Base-by-base conservation (phyloP, 1,284 basidiomycete species). In the Thecaphora thlaspeos region DNA sequence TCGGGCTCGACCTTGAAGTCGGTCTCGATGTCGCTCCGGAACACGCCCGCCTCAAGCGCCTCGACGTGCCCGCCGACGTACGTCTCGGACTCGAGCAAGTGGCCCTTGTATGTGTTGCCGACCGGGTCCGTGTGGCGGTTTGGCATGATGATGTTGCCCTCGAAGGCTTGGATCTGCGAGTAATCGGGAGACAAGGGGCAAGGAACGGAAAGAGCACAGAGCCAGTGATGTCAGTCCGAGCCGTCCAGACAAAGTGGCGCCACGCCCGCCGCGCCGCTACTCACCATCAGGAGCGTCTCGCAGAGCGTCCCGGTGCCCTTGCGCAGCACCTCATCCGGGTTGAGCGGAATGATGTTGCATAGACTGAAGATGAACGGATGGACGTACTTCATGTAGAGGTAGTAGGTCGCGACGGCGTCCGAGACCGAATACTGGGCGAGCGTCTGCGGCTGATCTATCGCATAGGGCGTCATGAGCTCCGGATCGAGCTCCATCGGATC, bases 321-420 rank as follows among this genome's bases (percentile, higher is more conserved):
- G 42, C 95, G 84, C 70, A 98, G 79, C 4, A 98, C 95, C 68
- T 98, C 95, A 71, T 99, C 95, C 2, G 95, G 92, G 73, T 88
- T 89, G 52, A 99, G 84, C 17, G 95, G 95, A 71, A 99, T 98
- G 79, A 98, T 98, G 82, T 96, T 98, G 81, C 95, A 98, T 32
- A 99, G 82, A 23, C 94, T 98, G 82, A 99, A 99, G 73, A 98
- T 92, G 84, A 99, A 99, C 0, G 95, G 95, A 75, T 98, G 93
- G 12, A 99, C 93, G 77, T 99, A 98, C 90, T 98, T 99, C 95
- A 98, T 98, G 82, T 99, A 98, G 42, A 99, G 84, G 79, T 98
- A 98, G 79, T 99, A 98, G 1, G 95, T 98, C 21, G 95, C 95
- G 4, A 98, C 95, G 1, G 95, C 95, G 83, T 99, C 95, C 77